A percentile compares a stretch with the other conserved stretches of the same genome.
phyloP scores from a whole-genome alignment of 1,284 basidiomycete genomes.

The Ustilago esculenta region DNA sequence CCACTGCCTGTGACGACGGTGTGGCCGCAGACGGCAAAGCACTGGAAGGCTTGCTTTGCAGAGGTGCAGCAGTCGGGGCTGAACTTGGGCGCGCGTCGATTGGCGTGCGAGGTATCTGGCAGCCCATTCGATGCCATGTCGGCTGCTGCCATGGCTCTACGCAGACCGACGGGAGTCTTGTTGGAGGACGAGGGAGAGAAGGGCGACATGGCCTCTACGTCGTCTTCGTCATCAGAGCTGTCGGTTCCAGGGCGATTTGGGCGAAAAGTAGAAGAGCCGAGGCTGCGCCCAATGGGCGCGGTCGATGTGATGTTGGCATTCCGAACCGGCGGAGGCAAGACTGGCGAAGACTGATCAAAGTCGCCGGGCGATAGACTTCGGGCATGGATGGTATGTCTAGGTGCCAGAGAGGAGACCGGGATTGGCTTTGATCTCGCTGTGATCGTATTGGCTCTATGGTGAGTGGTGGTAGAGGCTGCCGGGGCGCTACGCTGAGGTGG shows the following conservation, averaged over 20 bases:
- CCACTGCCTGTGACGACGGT: conserved; percentile 49
- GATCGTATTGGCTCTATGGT: conserved; percentile 33
- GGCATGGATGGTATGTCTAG: conserved; percentile 11
- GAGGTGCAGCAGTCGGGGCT: conserved; percentile 37
- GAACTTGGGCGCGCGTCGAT: conserved; percentile 46
- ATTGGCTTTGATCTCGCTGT: conserved; percentile 23
- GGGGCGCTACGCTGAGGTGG: conserved; percentile 31
- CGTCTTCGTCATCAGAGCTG: conserved; percentile 43
- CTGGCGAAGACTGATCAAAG: conserved; percentile 6
- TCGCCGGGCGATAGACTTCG: conserved; percentile 20
- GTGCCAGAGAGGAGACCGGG: conserved; percentile 9
- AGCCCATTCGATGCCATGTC: conserved; percentile 39
- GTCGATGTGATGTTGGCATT: conserved; percentile 3
- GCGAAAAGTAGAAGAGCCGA: conserved; percentile 12
- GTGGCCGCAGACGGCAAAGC: conserved; percentile 46
- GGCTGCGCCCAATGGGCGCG: conserved; percentile 17
- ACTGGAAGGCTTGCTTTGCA: conserved; percentile 37
- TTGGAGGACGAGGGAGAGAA: conserved; percentile 25
- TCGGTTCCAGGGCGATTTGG: conserved; percentile 18
- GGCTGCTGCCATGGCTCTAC: conserved; percentile 20
- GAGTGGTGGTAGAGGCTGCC: not conserved
- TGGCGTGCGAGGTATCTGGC: conserved; percentile 43
- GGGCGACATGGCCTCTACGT: conserved; percentile 13
- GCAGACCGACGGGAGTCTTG: conserved; percentile 26
- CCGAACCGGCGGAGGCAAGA: conserved; percentile 29